A percentile compares a stretch with the other conserved stretches of the same genome.
phyloP scores from a whole-genome alignment of 495 filamentous ascomycete species.

The Chaetomidium leptoderma region DNA sequence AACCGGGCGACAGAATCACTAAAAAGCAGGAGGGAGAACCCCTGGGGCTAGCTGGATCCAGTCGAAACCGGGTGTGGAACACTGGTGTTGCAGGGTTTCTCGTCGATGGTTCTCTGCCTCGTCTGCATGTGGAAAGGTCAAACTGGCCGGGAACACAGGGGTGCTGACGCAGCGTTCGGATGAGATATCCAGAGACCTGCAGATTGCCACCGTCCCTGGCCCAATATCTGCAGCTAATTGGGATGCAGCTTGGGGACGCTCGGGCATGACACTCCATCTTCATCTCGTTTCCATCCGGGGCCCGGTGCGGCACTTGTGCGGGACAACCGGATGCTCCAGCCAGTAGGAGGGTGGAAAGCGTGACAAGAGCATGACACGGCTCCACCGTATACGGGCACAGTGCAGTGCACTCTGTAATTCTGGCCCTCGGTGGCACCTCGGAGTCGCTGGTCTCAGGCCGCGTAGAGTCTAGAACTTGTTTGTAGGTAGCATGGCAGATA shows the following conservation, averaged over 20 bases:
- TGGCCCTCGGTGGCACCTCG: too few relatives aligned
- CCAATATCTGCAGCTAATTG: background rate
- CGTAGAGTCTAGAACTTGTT: too few relatives aligned
- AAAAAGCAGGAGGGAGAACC: background rate
- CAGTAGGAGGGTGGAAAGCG: too few relatives aligned
- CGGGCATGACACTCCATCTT: background rate
- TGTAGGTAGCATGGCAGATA: too few relatives aligned
- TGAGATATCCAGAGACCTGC: slow-evolving; percentile 8
- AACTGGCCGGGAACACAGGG: background rate
- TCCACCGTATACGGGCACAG: too few relatives aligned
- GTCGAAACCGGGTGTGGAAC: slow-evolving; percentile 10
- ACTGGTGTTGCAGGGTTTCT: slow-evolving; percentile 2
- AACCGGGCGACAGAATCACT: slow-evolving; percentile 6
- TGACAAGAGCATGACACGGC: too few relatives aligned
- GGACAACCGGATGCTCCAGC: background rate
- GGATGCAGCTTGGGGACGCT: background rate
- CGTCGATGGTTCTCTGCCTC: background rate
- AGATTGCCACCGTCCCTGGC: background rate
- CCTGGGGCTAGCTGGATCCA: background rate
- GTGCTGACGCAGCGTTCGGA: background rate
- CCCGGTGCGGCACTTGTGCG: background rate
- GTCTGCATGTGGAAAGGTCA: background rate
- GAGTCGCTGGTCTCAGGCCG: too few relatives aligned
- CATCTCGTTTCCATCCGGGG: slow-evolving; percentile 13
- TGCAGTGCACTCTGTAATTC: too few relatives aligned